Percentiles rank a stretch among this genome's conserved stretches.
Evolutionary conservation across 371 early-diverging fungal species (phyloP).

Genomic region (Mortierella polycephala): DNA sequence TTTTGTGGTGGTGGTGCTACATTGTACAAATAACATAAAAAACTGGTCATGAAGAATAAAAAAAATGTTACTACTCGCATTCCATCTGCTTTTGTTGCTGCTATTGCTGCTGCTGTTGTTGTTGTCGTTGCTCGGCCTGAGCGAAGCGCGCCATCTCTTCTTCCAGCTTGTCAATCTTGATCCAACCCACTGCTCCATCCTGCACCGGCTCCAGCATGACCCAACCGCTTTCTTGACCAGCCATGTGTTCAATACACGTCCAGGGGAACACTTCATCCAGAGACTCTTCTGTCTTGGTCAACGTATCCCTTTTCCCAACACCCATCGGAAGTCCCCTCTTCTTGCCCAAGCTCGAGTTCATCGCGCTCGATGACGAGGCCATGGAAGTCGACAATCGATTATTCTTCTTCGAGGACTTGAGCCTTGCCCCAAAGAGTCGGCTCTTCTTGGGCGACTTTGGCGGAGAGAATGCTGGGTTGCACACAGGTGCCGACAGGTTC

Average conservation of each 20-base stretch:
- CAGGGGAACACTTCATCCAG: slow-evolving; percentile 52
- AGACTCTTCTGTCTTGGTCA: slow-evolving; percentile 49
- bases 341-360: slow-evolving; percentile 2
- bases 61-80: slow-evolving; percentile 16
- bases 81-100: slow-evolving; percentile 21
- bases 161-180: slow-evolving; percentile 51
- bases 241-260: slow-evolving; percentile 43
- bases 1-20: too few relatives aligned
- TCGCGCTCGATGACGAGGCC: not conserved
- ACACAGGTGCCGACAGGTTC: not conserved
- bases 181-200: slow-evolving; percentile 53
- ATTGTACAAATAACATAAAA: not conserved
- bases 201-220: slow-evolving; percentile 53
- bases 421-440: slow-evolving; percentile 24
- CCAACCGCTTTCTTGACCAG: slow-evolving; percentile 48
- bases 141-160: slow-evolving; percentile 43
- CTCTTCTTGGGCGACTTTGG: slow-evolving; percentile 30
- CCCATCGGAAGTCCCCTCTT: slow-evolving; percentile 28
- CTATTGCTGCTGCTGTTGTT: slow-evolving; percentile 12
- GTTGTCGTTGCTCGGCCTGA: slow-evolving; percentile 14
- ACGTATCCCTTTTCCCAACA: slow-evolving; percentile 20
- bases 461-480: slow-evolving; percentile 11
- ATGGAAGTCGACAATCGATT: slow-evolving; percentile 27
- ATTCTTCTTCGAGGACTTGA: slow-evolving; percentile 23
- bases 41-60: not conserved